Evolutionary conservation across 1,139 yeast species (phyloP).

Genomic region (Magnusiomyces paraingens): DNA sequence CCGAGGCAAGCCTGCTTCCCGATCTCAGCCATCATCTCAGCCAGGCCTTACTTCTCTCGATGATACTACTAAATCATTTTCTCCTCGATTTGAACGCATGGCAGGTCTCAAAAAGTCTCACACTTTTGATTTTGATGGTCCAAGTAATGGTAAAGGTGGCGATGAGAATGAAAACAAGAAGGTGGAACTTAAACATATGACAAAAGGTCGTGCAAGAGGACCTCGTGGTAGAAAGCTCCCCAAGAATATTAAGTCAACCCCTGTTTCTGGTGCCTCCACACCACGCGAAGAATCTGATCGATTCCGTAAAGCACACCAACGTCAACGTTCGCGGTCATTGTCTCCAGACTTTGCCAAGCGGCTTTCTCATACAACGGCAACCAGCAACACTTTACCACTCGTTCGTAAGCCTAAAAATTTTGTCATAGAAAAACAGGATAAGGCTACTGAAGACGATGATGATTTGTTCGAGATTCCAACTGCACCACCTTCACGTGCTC

Average conservation of each 20-base stretch:
- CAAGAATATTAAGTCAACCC: conserved; percentile 17
- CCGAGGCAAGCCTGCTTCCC: conserved; percentile 12
- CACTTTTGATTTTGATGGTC: conserved; percentile 10
- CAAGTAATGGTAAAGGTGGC: too few species aligned
- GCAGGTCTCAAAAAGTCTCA: conserved; percentile 14
- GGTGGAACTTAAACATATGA: conserved; percentile 47
- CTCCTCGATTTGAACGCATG: conserved; percentile 16
- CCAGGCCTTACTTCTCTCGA: conserved; percentile 8
- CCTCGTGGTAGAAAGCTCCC: conserved; percentile 66
- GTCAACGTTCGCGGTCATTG: conserved; percentile 5
- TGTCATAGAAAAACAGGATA: not conserved
- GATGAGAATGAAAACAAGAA: not conserved
- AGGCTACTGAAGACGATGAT: not conserved
- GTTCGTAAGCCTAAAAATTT: conserved; percentile 11
- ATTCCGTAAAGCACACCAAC: not conserved
- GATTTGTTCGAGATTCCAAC: not conserved
- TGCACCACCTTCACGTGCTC: not conserved
- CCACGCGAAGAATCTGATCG: not conserved
- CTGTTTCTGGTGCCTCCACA: not conserved
- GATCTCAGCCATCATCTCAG: too few species aligned
- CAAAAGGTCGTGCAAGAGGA: conserved; percentile 61
- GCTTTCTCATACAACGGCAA: not conserved
- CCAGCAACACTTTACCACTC: conserved; percentile 8
- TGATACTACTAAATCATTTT: conserved; percentile 13
- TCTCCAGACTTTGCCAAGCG: conserved; percentile 1